Evolutionary conservation across 768 basidiomycete species (phyloP), one percentile per base, ranked within the genome.

Genomic region (Serendipita indica): DNA sequence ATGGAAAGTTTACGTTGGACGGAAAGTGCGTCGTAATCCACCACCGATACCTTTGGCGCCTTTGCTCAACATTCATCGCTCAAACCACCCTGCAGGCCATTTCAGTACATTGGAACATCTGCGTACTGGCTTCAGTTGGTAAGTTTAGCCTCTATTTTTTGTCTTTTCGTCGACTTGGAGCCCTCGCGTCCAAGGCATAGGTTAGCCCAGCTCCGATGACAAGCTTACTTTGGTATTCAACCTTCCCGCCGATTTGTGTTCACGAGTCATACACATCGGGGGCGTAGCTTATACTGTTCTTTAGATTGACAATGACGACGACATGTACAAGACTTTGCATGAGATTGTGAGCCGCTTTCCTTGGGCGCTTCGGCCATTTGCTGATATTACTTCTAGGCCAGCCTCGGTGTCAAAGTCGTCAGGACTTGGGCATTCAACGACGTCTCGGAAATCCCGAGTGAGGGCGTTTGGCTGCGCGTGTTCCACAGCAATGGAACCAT

Each of bases 401-500:
- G 22, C n/a, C 49, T 18, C 10, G 49, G 49, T 30, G 32, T 54
- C 49, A 54, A 54, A 54, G 81, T 81, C 20, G 77, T 85, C 28
- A 74, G 83, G 39, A 72, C 79, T 2, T 86, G 84, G 84, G 84
- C 76, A 16, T 86, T 85, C 68, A 84, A 85, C 79, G 79, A 81
- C 62, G 80, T 25, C 13, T 25, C 39, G 14, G 54, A 56, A 3
- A 33, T 56, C 56, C 33, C 49, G 57, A 32, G 2, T 3, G 12
- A 33, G 6, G 27, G 57, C 30, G 45, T 58, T 77, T 77, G 75
- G 77, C 57, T 72, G 71, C 33, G 71, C 20, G 49, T 54, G 68
- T 34, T 72, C 83, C 60, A 65, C 63, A 7, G 43, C n/a, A 78
- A 85, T 59, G 79, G 80, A 13, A 79, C 75, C 0, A 64, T 72